These are phyloP conservation scores for Aspergillus spinulosporus DNA, from an alignment of 2,329 filamentous ascomycete genomes.

Conservation along the genomic window DNA sequence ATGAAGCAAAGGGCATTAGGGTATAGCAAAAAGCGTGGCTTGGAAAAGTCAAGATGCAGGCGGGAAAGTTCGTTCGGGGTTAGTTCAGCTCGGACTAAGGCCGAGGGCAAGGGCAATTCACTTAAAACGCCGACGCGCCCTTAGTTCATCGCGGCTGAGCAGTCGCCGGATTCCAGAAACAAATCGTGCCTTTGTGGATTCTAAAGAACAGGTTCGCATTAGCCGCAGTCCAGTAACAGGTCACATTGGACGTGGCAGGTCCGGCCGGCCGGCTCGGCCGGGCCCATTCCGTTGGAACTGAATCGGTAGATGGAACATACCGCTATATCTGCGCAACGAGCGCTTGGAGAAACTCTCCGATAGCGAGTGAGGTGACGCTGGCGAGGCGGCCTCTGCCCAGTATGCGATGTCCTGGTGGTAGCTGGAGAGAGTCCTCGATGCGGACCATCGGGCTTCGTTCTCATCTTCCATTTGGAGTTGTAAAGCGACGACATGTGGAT, in stretches of 20 bases:
- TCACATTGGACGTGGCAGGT: slow-evolving; percentile 13
- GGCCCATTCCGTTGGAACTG: not conserved
- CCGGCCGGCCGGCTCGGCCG: not conserved
- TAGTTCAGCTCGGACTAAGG: not conserved
- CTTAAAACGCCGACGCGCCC: slow-evolving; percentile 24
- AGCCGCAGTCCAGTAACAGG: slow-evolving; percentile 19
- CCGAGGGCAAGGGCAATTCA: slow-evolving; percentile 6
- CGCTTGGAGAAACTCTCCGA: slow-evolving; percentile 24
- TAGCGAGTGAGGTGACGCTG: slow-evolving; percentile 19
- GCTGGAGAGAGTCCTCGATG: slow-evolving; percentile 28
- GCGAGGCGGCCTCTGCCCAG: slow-evolving; percentile 35
- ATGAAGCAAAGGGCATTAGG: not conserved
- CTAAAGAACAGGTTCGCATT: slow-evolving; percentile 16
- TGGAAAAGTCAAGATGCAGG: not conserved
- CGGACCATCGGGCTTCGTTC: slow-evolving; percentile 28
- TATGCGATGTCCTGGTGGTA: slow-evolving; percentile 34
- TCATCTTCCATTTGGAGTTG: slow-evolving; percentile 34
- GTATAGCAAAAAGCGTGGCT: not conserved
- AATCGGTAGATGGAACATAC: slow-evolving; percentile 22
- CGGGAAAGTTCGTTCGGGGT: not conserved
- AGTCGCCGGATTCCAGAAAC: slow-evolving; percentile 36
- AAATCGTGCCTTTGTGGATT: slow-evolving; percentile 29
- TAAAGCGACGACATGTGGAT: slow-evolving; percentile 40
- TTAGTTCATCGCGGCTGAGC: slow-evolving; percentile 36
- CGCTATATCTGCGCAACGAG: slow-evolving; percentile 27